Evolutionary conservation across 2,329 filamentous ascomycete species (phyloP).

Genomic region (Fusarium sp.): DNA sequence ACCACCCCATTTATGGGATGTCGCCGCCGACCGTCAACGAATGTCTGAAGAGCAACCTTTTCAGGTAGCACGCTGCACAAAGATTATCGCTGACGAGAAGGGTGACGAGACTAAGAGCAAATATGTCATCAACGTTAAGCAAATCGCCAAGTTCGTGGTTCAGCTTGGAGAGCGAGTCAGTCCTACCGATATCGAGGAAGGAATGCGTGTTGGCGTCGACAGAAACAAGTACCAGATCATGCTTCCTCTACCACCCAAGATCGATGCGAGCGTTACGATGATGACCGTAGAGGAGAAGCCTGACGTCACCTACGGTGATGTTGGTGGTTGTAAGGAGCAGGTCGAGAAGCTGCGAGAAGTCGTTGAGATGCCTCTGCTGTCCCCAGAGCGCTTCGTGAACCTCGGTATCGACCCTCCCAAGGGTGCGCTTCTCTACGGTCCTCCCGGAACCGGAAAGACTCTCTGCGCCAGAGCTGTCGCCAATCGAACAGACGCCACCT

Average conservation of each 20-base stretch:
- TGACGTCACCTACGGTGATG: slow-evolving; percentile 98
- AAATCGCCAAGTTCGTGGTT: slow-evolving; percentile 99
- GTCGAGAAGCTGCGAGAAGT: slow-evolving; percentile 99
- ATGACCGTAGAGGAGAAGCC: slow-evolving; percentile 99
- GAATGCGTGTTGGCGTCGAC: slow-evolving; percentile 98
- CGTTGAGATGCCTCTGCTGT: slow-evolving; percentile 97
- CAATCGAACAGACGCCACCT: slow-evolving; percentile 97
- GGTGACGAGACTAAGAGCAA: slow-evolving; percentile 96
- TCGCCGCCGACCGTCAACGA: slow-evolving; percentile 96
- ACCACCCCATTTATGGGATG: slow-evolving; percentile 98
- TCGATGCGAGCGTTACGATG: slow-evolving; percentile 99
- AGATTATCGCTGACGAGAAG: slow-evolving; percentile 98
- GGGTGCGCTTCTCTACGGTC: slow-evolving; percentile 95
- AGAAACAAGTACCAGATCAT: slow-evolving; percentile 99
- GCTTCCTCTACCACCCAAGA: slow-evolving; percentile 95
- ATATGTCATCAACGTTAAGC: slow-evolving; percentile 99
- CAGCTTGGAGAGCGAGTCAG: slow-evolving; percentile 96
- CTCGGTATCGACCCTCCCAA: slow-evolving; percentile 99
- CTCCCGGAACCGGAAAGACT: slow-evolving; percentile 98
- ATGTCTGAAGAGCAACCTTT: slow-evolving; percentile 99
- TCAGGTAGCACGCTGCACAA: slow-evolving; percentile 97
- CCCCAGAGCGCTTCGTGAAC: slow-evolving; percentile 96
- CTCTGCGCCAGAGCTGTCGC: slow-evolving; percentile 97
- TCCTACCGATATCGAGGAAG: slow-evolving; percentile 98
- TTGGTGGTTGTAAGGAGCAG: slow-evolving; percentile 99